These are phyloP conservation scores for Myrmaecium sp. DNA, from an alignment of 2,329 filamentous ascomycete species.

Conservation along the genomic window DNA sequence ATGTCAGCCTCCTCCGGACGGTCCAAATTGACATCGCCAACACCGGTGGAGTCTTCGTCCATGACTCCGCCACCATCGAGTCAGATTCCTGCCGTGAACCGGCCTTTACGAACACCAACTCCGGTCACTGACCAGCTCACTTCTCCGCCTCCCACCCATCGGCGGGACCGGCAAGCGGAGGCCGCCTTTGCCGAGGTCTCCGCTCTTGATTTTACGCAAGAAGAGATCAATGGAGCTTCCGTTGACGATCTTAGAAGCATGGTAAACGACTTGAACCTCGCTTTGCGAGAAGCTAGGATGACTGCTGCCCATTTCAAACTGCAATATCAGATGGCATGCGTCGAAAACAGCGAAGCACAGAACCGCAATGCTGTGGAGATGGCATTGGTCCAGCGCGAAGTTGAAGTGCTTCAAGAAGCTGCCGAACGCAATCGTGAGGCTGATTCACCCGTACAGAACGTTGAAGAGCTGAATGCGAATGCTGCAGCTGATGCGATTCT, in stretches of 20 bases:
- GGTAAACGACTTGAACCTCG: conserved; percentile 32
- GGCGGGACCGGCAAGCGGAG: conserved; percentile 12
- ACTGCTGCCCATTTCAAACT: conserved; percentile 80
- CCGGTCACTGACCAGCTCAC: conserved; percentile 32
- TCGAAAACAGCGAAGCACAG: conserved; percentile 70
- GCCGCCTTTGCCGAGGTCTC: conserved; percentile 7
- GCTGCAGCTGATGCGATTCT: conserved; percentile 40
- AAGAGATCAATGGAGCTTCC: conserved; percentile 36
- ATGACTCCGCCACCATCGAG: conserved; percentile 49
- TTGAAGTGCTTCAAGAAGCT: conserved; percentile 62
- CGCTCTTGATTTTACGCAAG: conserved; percentile 28
- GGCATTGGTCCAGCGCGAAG: conserved; percentile 75
- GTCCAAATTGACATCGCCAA: conserved; percentile 19
- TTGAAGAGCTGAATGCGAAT: conserved; percentile 30
- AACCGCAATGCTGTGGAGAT: conserved; percentile 83
- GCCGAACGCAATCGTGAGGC: conserved; percentile 50
- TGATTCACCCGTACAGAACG: conserved; percentile 34
- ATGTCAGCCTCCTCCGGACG: conserved; percentile 8
- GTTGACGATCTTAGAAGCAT: conserved; percentile 36
- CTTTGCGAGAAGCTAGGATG: conserved; percentile 54
- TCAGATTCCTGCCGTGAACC: conserved; percentile 32
- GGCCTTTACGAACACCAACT: conserved; percentile 30
- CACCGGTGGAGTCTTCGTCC: conserved; percentile 30
- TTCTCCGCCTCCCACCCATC: conserved; percentile 29
- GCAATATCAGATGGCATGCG: conserved; percentile 67